These are phyloP conservation scores for Macrocystidia cucumis DNA, from an alignment of 1,284 basidiomycete genomes.

Conservation along the genomic window DNA sequence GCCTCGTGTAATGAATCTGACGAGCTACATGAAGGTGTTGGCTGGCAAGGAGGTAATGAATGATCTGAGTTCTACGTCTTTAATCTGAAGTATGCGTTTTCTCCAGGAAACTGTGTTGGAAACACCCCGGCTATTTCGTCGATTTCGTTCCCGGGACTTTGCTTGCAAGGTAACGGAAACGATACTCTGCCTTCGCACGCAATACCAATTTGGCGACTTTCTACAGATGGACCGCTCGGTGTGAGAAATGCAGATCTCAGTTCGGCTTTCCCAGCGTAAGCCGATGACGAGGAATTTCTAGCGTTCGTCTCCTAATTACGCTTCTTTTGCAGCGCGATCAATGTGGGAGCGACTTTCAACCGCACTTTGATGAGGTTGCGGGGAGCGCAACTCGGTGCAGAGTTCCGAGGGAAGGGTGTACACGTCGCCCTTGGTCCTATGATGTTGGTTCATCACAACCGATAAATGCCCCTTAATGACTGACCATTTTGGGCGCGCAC, in stretches of 20 bases:
- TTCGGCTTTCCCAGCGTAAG: conserved; percentile 64
- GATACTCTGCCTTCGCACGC: neutral
- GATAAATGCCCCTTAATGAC: neutral
- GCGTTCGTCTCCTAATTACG: neutral
- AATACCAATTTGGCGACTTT: conserved; percentile 1
- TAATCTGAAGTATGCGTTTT: conserved; percentile 6
- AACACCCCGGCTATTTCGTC: conserved; percentile 57
- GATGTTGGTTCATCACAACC: conserved; percentile 25
- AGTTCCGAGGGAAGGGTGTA: conserved; percentile 60
- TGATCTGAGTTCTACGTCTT: neutral
- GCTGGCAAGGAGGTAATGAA: conserved; percentile 28
- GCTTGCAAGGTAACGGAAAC: conserved; percentile 42
- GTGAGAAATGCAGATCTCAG: conserved; percentile 55
- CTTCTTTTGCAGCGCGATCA: conserved; percentile 43
- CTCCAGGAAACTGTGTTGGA: conserved; percentile 53
- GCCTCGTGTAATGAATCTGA: neutral
- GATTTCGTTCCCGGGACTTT: conserved; percentile 62
- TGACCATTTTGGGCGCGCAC: conserved; percentile 6
- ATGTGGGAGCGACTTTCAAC: conserved; percentile 69
- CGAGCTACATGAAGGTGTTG: neutral
- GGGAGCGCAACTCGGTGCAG: conserved; percentile 57
- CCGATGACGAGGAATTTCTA: neutral
- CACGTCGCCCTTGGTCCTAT: conserved; percentile 51
- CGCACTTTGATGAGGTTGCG: conserved; percentile 57
- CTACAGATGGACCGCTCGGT: conserved; percentile 47